Evolutionary conservation across 177 flowering plant species (phyloP).

Genomic region (Tripterygium wilfordii): DNA sequence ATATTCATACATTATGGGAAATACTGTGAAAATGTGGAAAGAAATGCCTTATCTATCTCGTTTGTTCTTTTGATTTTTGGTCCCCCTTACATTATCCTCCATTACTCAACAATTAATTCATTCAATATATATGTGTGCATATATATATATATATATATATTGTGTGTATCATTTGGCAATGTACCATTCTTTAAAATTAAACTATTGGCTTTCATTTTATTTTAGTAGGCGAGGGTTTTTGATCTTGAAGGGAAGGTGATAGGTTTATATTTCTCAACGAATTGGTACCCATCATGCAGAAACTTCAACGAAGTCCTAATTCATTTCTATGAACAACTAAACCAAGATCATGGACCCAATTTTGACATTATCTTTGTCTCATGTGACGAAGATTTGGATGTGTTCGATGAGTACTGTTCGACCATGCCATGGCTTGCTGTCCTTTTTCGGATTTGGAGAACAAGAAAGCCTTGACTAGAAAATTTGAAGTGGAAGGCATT

Average conservation of each 20-base stretch:
- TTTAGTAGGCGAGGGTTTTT: conserved; percentile 53
- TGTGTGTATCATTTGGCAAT: too few species aligned
- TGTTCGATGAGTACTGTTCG: conserved; percentile 42
- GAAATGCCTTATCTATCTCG: too few species aligned
- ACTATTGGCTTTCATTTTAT: too few species aligned
- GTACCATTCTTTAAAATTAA: too few species aligned
- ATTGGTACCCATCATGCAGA: conserved; percentile 63
- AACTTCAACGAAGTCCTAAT: conserved; percentile 41
- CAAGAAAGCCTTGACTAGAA: conserved; percentile 43
- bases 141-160: too few species aligned
- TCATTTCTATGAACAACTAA: conserved; percentile 39
- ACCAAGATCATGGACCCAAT: conserved; percentile 16
- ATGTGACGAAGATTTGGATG: conserved; percentile 55
- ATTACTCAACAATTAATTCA: too few species aligned
- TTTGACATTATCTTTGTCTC: conserved; percentile 77
- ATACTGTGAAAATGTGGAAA: too few species aligned
- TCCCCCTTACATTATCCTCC: too few species aligned
- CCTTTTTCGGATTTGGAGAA: conserved; percentile 71
- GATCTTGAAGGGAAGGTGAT: conserved; percentile 55
- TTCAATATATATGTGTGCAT: too few species aligned
- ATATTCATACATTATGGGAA: too few species aligned
- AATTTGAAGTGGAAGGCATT: conserved; percentile 59
- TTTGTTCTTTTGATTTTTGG: too few species aligned
- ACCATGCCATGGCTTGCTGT: conserved; percentile 81
- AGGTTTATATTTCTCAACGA: conserved; percentile 84